These are phyloP conservation scores for Cryptococcus wingfieldii DNA, from an alignment of 1,284 basidiomycete genomes.

Conservation along the genomic window DNA sequence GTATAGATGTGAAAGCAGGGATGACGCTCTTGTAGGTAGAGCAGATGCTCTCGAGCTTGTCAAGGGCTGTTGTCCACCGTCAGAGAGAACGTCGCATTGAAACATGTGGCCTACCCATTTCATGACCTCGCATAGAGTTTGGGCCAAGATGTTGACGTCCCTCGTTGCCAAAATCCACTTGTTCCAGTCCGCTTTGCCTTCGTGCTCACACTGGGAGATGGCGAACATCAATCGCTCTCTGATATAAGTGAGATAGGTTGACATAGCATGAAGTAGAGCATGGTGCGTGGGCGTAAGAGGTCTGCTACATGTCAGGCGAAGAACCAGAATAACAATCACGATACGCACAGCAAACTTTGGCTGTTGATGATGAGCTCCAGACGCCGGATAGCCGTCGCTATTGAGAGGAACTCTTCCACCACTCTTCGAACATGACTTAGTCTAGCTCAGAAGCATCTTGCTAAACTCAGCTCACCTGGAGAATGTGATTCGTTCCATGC, in stretches of 20 bases:
- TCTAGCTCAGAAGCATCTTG: neutral
- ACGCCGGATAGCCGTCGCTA: constrained; percentile 34
- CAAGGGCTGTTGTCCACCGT: constrained; percentile 17
- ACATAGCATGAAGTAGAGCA: constrained; percentile 36
- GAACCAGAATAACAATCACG: neutral
- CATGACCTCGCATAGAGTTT: constrained; percentile 27
- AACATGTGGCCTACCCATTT: constrained; percentile 26
- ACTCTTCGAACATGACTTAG: neutral
- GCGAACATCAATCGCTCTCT: constrained; percentile 25
- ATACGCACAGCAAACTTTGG: constrained; percentile 28
- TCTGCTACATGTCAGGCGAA: constrained; percentile 16
- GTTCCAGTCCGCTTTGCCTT: constrained; percentile 18
- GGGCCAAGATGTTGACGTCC: constrained; percentile 23
- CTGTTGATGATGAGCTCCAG: constrained; percentile 38
- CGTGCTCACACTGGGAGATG: constrained; percentile 10
- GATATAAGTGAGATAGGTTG: constrained; percentile 36
- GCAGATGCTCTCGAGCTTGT: constrained; percentile 15
- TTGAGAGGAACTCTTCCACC: constrained; percentile 17
- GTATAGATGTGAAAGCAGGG: constrained; percentile 37
- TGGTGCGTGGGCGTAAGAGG: constrained; percentile 43
- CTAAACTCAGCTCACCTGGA: neutral
- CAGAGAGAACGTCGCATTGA: neutral
- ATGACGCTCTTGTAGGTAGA: constrained; percentile 30
- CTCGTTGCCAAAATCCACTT: constrained; percentile 20
- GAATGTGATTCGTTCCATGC: constrained; percentile 11